Percentiles rank a stretch among this genome's conserved stretches.
These are phyloP conservation scores for Circinella minor DNA, from an alignment of 371 early-diverging fungal genomes.

Conservation along the genomic window DNA sequence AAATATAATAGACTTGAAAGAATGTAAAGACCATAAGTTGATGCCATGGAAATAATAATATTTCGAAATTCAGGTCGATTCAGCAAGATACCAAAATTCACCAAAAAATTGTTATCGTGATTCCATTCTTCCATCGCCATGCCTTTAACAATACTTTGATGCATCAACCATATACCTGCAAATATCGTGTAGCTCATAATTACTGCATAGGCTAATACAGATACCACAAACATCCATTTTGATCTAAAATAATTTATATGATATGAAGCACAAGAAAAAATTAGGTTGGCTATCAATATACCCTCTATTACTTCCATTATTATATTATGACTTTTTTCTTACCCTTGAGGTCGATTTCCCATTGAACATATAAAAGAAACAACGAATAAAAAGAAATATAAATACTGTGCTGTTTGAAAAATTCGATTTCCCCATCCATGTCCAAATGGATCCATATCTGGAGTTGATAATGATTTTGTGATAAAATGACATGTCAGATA, in stretches of 20 bases:
- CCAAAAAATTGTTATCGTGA: constrained; percentile 10
- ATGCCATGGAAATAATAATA: constrained; percentile 74
- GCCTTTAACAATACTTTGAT: constrained; percentile 36
- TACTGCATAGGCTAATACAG: constrained; percentile 54
- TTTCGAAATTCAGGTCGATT: constrained; percentile 69
- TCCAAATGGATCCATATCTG: constrained; percentile 60
- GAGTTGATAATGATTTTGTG: constrained; percentile 47
- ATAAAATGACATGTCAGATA: constrained; percentile 81
- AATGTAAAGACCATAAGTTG: constrained; percentile 90
- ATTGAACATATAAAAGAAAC: constrained; percentile 75
- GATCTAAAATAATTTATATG: constrained; percentile 27
- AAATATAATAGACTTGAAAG: constrained; percentile 76
- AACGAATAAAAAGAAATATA: constrained; percentile 71
- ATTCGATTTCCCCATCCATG: constrained; percentile 47
- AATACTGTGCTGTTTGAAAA: constrained; percentile 54
- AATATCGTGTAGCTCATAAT: constrained; percentile 65
- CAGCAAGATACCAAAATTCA: constrained; percentile 26
- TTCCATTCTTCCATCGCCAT: constrained; percentile 28
- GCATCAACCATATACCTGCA: constrained; percentile 54
- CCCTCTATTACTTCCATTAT: neutral
- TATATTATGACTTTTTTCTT: constrained; percentile 18
- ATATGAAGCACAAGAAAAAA: too few relatives aligned
- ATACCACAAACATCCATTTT: constrained; percentile 59
- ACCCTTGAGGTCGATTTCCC: constrained; percentile 89
- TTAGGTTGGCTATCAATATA: too few relatives aligned